A percentile compares a stretch with the other conserved stretches of the same genome.
Conservation (phyloP, 2,329 filamentous ascomycete species). For the Polytolypa hystricis region DNA sequence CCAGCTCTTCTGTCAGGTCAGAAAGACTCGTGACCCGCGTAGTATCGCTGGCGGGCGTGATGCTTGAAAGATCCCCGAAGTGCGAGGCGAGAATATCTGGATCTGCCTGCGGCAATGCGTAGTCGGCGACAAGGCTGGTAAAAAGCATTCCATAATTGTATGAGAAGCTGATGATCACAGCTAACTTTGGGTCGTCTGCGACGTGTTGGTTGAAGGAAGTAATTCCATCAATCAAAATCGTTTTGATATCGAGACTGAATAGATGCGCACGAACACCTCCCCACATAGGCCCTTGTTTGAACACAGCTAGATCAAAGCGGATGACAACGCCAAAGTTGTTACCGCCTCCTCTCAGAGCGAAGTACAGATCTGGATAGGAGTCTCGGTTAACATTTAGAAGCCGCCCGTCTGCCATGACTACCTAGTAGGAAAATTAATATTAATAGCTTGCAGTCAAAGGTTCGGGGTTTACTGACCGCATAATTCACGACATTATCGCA, state of each 20-base stretch:
- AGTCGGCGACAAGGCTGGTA: neutral
- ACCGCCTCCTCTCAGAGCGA: conserved; percentile 42
- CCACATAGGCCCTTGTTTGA: neutral
- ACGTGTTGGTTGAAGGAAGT: neutral
- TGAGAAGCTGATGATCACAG: conserved; percentile 1
- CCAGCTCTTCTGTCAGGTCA: neutral
- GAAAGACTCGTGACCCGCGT: neutral
- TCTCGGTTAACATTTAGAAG: conserved; percentile 34
- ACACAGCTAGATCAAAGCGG: conserved; percentile 2
- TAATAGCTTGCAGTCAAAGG: neutral
- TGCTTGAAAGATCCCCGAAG: neutral
- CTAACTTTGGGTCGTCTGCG: neutral
- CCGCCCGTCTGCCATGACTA: conserved; percentile 37
- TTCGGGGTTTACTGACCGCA: conserved; percentile 29
- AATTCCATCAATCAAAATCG: neutral
- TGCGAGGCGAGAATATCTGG: neutral
- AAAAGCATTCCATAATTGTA: neutral
- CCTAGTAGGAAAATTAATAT: neutral
- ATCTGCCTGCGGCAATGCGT: neutral
- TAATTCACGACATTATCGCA: conserved; percentile 38
- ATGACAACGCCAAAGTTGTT: conserved; percentile 38
- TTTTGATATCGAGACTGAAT: neutral
- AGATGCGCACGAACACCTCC: neutral
- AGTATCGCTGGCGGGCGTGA: neutral
- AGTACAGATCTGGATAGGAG: conserved; percentile 39